These are phyloP conservation scores for Yamadazyma dendronema DNA, from an alignment of 1,139 yeast genomes.

Conservation along the genomic window DNA sequence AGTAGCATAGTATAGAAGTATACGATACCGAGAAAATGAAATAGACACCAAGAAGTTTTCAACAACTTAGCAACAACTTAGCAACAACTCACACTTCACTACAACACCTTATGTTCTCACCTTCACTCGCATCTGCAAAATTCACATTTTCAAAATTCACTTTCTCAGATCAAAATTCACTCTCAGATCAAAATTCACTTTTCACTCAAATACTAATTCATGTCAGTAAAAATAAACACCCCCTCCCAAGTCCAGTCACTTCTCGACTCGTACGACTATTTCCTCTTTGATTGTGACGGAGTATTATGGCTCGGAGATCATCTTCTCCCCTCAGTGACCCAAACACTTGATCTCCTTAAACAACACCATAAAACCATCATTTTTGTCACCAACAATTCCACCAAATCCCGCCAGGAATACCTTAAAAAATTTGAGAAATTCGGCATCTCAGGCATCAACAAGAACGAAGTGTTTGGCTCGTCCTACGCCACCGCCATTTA, in stretches of 20 bases:
- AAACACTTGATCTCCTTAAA: conserved; percentile 38
- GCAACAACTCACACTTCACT: no score
- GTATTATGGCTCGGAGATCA: conserved; percentile 51
- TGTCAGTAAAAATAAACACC: conserved; percentile 19
- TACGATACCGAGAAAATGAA: no score
- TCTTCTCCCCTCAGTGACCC: conserved; percentile 38
- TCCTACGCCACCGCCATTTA: conserved; percentile 91
- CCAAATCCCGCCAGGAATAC: conserved; percentile 81
- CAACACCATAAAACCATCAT: conserved; percentile 56
- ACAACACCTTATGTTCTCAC: no score
- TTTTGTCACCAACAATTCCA: conserved; percentile 93
- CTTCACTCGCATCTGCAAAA: neutral
- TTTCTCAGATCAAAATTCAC: neutral
- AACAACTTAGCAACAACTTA: no score
- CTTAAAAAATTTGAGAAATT: conserved; percentile 70
- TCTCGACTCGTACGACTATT: conserved; percentile 39
- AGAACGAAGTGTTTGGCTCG: conserved; percentile 84
- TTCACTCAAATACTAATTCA: conserved; percentile 6
- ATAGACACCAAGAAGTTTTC: no score
- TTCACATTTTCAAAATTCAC: neutral
- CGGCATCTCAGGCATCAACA: conserved; percentile 62
- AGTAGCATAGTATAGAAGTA: neutral
- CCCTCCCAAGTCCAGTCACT: conserved; percentile 18
- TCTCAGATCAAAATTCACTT: neutral
- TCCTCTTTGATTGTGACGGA: conserved; percentile 49